Percentiles rank a stretch among this genome's conserved stretches.
Conservation (phyloP, 257 asterid species). For the Fraxinus excelsior region DNA sequence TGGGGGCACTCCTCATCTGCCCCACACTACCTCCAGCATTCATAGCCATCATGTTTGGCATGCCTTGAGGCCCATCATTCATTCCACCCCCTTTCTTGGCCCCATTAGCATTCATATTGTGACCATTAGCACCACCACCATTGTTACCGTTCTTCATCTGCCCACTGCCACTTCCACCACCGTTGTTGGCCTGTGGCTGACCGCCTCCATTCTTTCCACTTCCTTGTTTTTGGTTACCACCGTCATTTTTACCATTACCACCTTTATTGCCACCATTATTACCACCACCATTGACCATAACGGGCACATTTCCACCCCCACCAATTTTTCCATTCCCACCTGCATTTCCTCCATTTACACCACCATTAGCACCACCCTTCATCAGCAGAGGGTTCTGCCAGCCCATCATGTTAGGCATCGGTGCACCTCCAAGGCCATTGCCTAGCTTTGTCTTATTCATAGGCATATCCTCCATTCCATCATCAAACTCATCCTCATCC, state of each 20-base stretch:
- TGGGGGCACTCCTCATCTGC: constrained; percentile 49
- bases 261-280: constrained; percentile 4
- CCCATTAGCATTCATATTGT: constrained; percentile 50
- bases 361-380: constrained; percentile 27
- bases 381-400: constrained; percentile 31
- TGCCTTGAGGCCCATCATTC: constrained; percentile 78
- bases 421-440: constrained; percentile 21
- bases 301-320: constrained; percentile 30
- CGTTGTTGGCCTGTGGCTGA: constrained; percentile 33
- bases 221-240: constrained; percentile 34
- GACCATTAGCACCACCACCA: constrained; percentile 36
- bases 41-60: constrained; percentile 88
- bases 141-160: constrained; percentile 26
- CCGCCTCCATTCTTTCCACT: constrained; percentile 47
- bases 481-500: constrained; percentile 38
- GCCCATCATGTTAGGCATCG: constrained; percentile 30
- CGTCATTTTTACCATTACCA: constrained; percentile 31
- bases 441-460: constrained; percentile 32
- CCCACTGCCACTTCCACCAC: constrained; percentile 23
- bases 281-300: constrained; percentile 35
- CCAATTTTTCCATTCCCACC: constrained; percentile 13
- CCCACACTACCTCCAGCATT: constrained; percentile 54
- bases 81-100: constrained; percentile 65
- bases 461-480: constrained; percentile 35
- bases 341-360: constrained; percentile 23